phyloP scores from a whole-genome alignment of 2,329 filamentous ascomycete species.

The Fusarium sp. region DNA sequence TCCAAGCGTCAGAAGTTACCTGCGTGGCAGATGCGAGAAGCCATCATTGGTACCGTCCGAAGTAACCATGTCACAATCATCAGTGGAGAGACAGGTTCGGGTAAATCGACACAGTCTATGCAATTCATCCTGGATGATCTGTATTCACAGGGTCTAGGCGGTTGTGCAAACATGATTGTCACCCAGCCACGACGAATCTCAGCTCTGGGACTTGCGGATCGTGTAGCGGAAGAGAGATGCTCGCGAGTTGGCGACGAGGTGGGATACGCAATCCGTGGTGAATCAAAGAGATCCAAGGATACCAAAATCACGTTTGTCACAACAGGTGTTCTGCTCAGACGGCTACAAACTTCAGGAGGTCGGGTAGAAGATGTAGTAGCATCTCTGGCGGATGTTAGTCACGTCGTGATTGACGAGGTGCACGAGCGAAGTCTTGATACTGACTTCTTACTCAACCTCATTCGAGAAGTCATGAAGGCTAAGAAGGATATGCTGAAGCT shows the following conservation, averaged over 20 bases:
- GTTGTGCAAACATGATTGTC: constrained; percentile 89
- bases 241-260: constrained; percentile 87
- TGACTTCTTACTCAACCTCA: constrained; percentile 93
- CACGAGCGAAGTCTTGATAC: constrained; percentile 98
- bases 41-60: constrained; percentile 82
- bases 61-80: constrained; percentile 93
- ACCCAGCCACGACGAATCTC: constrained; percentile 97
- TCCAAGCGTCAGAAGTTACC: constrained; percentile 80
- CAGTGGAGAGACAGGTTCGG: constrained; percentile 95
- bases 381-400: constrained; percentile 90
- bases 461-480: constrained; percentile 87
- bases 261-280: constrained; percentile 95
- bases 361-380: constrained; percentile 83
- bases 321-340: constrained; percentile 92
- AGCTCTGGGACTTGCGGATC: constrained; percentile 91
- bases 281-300: constrained; percentile 82
- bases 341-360: constrained; percentile 91
- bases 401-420: constrained; percentile 96
- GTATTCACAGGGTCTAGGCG: constrained; percentile 81
- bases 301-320: constrained; percentile 99
- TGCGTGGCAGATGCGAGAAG: constrained; percentile 86
- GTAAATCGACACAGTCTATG: constrained; percentile 96
- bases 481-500: constrained; percentile 88
- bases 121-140: constrained; percentile 96
- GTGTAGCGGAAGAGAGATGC: constrained; percentile 93